A percentile compares a stretch with the other conserved stretches of the same genome.
Evolutionary conservation across 208 protist genomes (phyloP).

Genomic region (Trypanosoma lewisi): DNA sequence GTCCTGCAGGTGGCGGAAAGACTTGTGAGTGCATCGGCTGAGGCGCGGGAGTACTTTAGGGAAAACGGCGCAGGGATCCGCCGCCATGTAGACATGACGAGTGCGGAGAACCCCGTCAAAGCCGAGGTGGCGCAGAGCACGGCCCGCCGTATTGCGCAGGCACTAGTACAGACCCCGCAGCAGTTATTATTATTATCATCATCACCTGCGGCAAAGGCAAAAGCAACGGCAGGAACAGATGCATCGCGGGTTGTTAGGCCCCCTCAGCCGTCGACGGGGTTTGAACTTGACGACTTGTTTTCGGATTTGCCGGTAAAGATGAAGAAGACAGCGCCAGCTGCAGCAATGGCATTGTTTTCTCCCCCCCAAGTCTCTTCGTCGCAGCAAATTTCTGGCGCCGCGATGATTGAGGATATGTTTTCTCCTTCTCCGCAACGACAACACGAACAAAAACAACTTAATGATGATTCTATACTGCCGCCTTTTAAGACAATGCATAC

Average conservation of each 20-base stretch:
- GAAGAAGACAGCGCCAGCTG: background rate
- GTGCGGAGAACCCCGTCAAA: constrained; percentile 22
- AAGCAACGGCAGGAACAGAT: no score
- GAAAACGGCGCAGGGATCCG: constrained; percentile 9
- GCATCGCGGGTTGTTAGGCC: background rate
- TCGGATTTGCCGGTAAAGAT: background rate
- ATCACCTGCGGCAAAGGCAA: background rate
- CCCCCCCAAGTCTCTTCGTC: background rate
- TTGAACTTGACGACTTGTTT: background rate
- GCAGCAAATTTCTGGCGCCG: background rate
- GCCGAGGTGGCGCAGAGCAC: constrained; percentile 18
- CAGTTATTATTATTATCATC: background rate
- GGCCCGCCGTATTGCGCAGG: constrained; percentile 13
- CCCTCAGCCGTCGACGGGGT: background rate
- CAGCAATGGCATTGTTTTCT: no score
- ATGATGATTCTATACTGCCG: background rate
- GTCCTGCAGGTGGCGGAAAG: constrained; percentile 21
- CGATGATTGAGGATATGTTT: constrained; percentile 1
- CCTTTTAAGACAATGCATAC: background rate
- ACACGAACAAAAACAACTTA: no score
- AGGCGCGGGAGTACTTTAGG: constrained; percentile 20
- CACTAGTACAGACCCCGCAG: no score
- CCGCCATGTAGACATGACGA: constrained; percentile 13
- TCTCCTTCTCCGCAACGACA: background rate
- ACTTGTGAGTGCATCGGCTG: constrained; percentile 8